Base-by-base conservation (phyloP, 306 rosid species). In the Parietaria judaica region DNA sequence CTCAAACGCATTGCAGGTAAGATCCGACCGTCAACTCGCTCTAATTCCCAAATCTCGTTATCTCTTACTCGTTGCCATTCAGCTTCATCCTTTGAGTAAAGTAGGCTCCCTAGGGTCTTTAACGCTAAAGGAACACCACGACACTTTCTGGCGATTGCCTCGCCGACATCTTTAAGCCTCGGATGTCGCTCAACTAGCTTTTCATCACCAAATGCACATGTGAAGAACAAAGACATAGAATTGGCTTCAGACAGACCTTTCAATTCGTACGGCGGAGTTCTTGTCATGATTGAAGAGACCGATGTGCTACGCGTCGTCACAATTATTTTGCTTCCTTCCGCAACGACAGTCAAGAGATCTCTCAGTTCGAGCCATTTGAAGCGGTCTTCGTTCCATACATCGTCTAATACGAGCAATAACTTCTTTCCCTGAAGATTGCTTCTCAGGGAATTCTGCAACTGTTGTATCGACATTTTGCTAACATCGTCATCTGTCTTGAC, bases 321-420 rank as follows among this genome's bases (percentile, higher is more conserved):
- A 4, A 56, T 56, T 3, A 56, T 36, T 6, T 37, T 56, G 17
- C 61, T 56, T 37, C 43, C 46, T 5, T 36, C 11, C 3, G 11
- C 14, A 10, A 6, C 11, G 2, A 31, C 11, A n/a, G n/a, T n/a
- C 43, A 56, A 36, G 16, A 56, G 2, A 4, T 56, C 44, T 36
- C 17, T 37, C 11, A 56, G 1, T 11, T 56, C 61, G 15, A 15
- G 11, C 59, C 43, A 55, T 37, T 55, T 34, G 7, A 12, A 10
- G 35, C 43, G 59, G 35, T 64, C 47, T 16, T 15, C 61, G 37
- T 17, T 51, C 47, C 76, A 67, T 0, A 58, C 60, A 65, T 71
- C 76, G 58, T 72, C 76, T 66, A 71, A 58, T 23, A 71, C 66
- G 36, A 65, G 76, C 48, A 71, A 36, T n/a, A 71, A 66, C 47